Conservation (phyloP, 2,329 filamentous ascomycete genomes). For the Volutella citrinella region DNA sequence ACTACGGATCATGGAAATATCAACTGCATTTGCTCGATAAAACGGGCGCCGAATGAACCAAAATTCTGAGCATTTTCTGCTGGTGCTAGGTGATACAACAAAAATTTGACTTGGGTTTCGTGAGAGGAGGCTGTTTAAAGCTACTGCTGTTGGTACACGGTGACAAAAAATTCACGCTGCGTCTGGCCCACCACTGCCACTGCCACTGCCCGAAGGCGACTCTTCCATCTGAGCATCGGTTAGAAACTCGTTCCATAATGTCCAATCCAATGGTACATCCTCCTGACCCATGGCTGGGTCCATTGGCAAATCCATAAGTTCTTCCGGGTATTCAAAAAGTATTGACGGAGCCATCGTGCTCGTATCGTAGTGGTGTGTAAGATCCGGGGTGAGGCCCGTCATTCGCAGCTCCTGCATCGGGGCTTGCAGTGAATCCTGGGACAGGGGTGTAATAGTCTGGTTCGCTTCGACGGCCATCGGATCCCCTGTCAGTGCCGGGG, state of each 20-base stretch:
- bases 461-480: too few species aligned
- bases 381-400: conserved; percentile 7
- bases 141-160: too few species aligned
- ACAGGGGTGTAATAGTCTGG: too few species aligned
- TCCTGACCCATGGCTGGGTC: neutral
- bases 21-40: conserved; percentile 55
- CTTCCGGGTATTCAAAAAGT: conserved; percentile 26
- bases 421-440: too few species aligned
- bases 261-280: conserved; percentile 23
- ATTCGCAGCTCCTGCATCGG: conserved; percentile 18
- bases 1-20: conserved; percentile 60
- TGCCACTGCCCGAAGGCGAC: conserved; percentile 19
- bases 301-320: conserved; percentile 5
- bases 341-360: conserved; percentile 28
- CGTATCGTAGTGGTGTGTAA: conserved; percentile 21
- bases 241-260: conserved; percentile 44
- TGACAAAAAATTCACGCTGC: too few species aligned
- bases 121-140: too few species aligned
- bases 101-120: conserved; percentile 26
- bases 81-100: conserved; percentile 27
- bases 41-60: conserved; percentile 45
- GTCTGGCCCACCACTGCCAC: conserved; percentile 16
- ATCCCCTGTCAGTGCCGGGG: too few species aligned
- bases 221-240: conserved; percentile 35
- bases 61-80: conserved; percentile 29